Conservation (phyloP, 495 filamentous ascomycete species). For the Aspergillus campestris region DNA sequence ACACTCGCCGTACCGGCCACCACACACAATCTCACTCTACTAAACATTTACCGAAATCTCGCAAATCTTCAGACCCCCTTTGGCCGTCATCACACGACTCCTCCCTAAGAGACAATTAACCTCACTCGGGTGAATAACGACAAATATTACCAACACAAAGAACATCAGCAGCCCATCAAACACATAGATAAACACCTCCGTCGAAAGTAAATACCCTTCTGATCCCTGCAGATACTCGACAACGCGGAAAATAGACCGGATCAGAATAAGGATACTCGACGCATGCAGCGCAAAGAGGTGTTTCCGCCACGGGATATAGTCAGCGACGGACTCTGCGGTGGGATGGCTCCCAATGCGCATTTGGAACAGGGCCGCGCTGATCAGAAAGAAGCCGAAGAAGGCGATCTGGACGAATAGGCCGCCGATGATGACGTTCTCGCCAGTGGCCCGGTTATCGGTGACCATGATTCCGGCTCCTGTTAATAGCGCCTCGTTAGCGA, state of each 20-base stretch:
- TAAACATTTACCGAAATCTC: constrained; percentile 4
- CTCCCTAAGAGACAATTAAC: constrained; percentile 17
- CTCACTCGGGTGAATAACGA: constrained; percentile 23
- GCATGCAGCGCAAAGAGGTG: constrained; percentile 45
- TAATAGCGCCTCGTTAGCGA: not conserved
- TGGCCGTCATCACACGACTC: constrained; percentile 11
- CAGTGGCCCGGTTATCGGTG: constrained; percentile 4
- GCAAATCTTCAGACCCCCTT: constrained; percentile 13
- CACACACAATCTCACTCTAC: not conserved
- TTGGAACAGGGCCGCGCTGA: constrained; percentile 37
- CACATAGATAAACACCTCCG: constrained; percentile 54
- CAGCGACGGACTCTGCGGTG: constrained; percentile 9
- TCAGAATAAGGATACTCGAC: constrained; percentile 45
- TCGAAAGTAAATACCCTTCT: constrained; percentile 40
- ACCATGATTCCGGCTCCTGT: constrained; percentile 27
- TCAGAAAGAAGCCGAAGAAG: constrained; percentile 45
- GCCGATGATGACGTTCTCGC: constrained; percentile 32
- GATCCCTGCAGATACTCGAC: constrained; percentile 53
- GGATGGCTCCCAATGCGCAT: constrained; percentile 16
- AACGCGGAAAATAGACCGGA: constrained; percentile 54
- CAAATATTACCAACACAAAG: constrained; percentile 43
- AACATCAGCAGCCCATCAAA: constrained; percentile 56
- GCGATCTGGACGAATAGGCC: constrained; percentile 42
- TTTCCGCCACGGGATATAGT: constrained; percentile 38
- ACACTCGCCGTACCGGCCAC: no score